Percentiles rank a stretch among this genome's conserved stretches.
phyloP scores from a whole-genome alignment of 192 early-diverging fungal species.

The Coemansia sp. region DNA sequence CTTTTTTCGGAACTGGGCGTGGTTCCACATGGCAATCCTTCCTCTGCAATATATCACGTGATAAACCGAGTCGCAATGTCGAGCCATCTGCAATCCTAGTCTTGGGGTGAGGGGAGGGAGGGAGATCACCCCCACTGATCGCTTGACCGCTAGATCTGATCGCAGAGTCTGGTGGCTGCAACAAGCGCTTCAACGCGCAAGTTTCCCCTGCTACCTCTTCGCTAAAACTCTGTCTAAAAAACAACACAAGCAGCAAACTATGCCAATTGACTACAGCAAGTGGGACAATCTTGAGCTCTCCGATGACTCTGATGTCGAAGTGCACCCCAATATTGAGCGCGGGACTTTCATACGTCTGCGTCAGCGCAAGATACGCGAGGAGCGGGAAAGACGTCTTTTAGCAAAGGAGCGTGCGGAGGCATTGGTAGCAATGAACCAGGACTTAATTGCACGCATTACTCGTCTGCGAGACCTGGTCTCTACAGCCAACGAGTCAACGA shows the following conservation, averaged over 20 bases:
- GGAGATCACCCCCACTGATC: too few species aligned
- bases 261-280: conserved; percentile 83
- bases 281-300: conserved; percentile 96
- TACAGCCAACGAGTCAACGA: conserved; percentile 12
- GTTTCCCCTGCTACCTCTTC: too few species aligned
- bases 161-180: too few species aligned
- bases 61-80: too few species aligned
- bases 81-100: too few species aligned
- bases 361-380: conserved; percentile 82
- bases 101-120: too few species aligned
- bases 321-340: conserved; percentile 95
- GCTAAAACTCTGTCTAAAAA: too few species aligned
- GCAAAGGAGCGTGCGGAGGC: conserved; percentile 47
- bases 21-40: too few species aligned
- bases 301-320: conserved; percentile 96
- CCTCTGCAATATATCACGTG: too few species aligned
- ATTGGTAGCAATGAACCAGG: conserved; percentile 34
- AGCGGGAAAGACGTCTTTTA: conserved; percentile 74
- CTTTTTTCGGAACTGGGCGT: too few species aligned
- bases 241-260: background rate
- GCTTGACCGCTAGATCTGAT: too few species aligned
- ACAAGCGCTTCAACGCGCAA: too few species aligned
- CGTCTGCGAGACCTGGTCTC: conserved; percentile 22
- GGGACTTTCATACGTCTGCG: conserved; percentile 86
- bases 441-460: conserved; percentile 32